phyloP scores from a whole-genome alignment of 768 basidiomycete species.

The Russula virescens region DNA sequence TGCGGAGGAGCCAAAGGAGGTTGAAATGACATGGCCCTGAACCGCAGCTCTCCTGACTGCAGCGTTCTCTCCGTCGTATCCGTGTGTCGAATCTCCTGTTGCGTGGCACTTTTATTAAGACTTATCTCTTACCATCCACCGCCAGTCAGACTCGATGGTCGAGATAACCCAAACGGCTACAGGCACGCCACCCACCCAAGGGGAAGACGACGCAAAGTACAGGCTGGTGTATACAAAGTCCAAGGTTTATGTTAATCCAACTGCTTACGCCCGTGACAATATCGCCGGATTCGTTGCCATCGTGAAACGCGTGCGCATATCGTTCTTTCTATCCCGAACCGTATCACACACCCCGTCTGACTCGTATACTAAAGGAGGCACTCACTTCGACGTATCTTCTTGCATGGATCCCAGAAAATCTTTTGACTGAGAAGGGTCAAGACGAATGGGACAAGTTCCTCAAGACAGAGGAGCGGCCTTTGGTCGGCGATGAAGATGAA shows the following conservation, averaged over 20 bases:
- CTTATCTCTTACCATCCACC: background rate
- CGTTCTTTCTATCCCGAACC: slow-evolving; percentile 18
- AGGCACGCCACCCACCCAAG: slow-evolving; percentile 21
- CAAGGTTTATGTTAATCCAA: slow-evolving; percentile 94
- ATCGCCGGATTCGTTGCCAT: slow-evolving; percentile 90
- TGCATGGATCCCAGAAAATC: slow-evolving; percentile 88
- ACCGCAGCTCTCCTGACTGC: background rate
- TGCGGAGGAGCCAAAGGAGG: background rate
- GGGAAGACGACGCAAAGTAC: slow-evolving; percentile 54
- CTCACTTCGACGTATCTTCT: slow-evolving; percentile 72
- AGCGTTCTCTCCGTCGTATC: slow-evolving; percentile 6
- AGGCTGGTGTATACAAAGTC: slow-evolving; percentile 85
- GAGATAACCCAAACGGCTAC: slow-evolving; percentile 50
- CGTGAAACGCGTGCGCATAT: slow-evolving; percentile 69
- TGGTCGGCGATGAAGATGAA: slow-evolving; percentile 61
- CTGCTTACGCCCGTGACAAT: slow-evolving; percentile 86
- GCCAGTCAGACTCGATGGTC: slow-evolving; percentile 59
- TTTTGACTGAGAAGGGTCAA: slow-evolving; percentile 76
- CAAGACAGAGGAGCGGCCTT: slow-evolving; percentile 67
- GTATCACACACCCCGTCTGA: slow-evolving; percentile 8
- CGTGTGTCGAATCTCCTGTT: slow-evolving; percentile 6
- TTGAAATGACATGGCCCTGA: background rate
- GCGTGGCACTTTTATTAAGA: background rate
- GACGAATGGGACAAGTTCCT: slow-evolving; percentile 89
- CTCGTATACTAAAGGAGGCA: slow-evolving; percentile 48